Base-by-base conservation (phyloP, 768 basidiomycete species). In the Candolleomyces eurysporus region DNA sequence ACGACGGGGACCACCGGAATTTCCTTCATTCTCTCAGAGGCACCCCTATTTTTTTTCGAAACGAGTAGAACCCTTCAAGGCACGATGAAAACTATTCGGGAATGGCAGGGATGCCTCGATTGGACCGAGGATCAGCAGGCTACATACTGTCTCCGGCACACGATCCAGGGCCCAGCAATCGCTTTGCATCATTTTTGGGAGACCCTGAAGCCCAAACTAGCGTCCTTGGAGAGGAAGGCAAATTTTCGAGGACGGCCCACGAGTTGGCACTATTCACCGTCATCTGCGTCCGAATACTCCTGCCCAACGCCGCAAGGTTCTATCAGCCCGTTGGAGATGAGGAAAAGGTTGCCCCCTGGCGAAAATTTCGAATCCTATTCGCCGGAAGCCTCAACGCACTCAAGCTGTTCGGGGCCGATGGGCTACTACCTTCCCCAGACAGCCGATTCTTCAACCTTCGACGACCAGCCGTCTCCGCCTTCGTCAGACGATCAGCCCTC, bases 71-170 rank as follows among this genome's bases (percentile, higher is more conserved):
- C 6, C 69, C 76, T 11, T 65, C 65, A 11, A 59, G 69, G 17
- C 71, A 73, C 46, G 74, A 74, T n/a, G 61, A 72, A 5, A 62
- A 72, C 21, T 54, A 69, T 0, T 80, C 80, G 30, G 65, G 19
- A 77, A 13, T 92, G 91, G 91, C 84, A 84, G 64, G 73, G 77
- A 31, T 88, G 87, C 67, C 73, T 78, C 9, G 91, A 92, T 68
- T 92, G 90, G 90, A 92, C 91, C 0, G 88, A 91, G 69, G 84
- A 80, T 54, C 79, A 79, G 50, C 89, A 91, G 68, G 91, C 89
- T 3, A 83, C 84, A 8, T 79, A 78, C 9, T 78, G 88, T 16
- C 70, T 91, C 59, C 82, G 81, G 49, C 91, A 92, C 66, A 79
- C 84, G 52, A 76, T 92, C 48, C 76, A 84, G 45, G 91, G 90